phyloP scores from a whole-genome alignment of 1,284 basidiomycete species.

The Vanrija sp. region DNA sequence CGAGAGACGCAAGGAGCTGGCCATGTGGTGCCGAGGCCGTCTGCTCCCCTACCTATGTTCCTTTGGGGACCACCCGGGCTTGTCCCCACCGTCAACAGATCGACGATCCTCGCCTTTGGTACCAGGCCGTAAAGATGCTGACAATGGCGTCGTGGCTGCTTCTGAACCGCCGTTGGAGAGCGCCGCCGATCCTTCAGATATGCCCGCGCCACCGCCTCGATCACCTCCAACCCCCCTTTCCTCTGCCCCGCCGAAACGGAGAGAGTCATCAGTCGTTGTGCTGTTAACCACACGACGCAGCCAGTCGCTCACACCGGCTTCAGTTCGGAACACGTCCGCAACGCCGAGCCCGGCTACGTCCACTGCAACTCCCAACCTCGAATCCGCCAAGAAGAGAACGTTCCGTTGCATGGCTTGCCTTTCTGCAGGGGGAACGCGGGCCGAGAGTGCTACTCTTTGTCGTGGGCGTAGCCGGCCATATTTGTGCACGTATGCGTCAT shows the following conservation, averaged over 20 bases:
- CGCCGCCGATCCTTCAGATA: too few relatives aligned
- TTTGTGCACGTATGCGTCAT: neutral
- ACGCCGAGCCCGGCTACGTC: neutral
- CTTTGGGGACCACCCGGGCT: neutral
- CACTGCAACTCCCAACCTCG: too few relatives aligned
- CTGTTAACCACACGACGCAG: neutral
- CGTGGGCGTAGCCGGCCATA: neutral
- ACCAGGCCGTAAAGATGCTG: too few relatives aligned
- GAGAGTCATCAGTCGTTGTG: too few relatives aligned
- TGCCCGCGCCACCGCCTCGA: too few relatives aligned
- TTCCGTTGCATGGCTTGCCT: neutral
- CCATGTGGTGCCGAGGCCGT: slow-evolving; percentile 13
- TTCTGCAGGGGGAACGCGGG: neutral
- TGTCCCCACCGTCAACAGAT: neutral
- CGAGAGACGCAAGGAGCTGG: slow-evolving; percentile 15
- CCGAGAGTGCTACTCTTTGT: neutral
- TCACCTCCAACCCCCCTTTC: neutral
- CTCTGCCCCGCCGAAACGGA: too few relatives aligned
- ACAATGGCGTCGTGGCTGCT: too few relatives aligned
- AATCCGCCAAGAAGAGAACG: neutral
- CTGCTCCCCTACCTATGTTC: neutral
- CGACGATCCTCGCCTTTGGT: too few relatives aligned
- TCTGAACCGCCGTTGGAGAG: too few relatives aligned
- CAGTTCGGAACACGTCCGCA: neutral
- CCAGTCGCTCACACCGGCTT: neutral